Percentiles rank a stretch among this genome's conserved stretches.
These are phyloP conservation scores for Colletotrichum graminicola DNA, from an alignment of 2,329 filamentous ascomycete species.

Conservation along the genomic window DNA sequence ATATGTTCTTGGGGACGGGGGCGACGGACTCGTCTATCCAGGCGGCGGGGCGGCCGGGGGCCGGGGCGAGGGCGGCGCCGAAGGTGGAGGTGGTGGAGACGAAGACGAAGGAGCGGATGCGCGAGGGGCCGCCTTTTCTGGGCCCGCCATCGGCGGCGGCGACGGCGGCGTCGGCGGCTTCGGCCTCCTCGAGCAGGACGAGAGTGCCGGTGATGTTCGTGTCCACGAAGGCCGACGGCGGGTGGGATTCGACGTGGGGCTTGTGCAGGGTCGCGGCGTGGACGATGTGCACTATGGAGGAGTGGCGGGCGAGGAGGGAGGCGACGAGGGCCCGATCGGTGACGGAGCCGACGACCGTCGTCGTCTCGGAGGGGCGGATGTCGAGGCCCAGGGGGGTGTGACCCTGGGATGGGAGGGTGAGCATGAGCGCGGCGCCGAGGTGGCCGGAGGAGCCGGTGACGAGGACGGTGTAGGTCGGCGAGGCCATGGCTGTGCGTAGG, in stretches of 20 bases:
- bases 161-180: constrained; percentile 40
- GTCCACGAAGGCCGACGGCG: constrained; percentile 58
- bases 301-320: constrained; percentile 48
- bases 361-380: constrained; percentile 54
- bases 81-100: constrained; percentile 62
- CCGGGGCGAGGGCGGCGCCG: constrained; percentile 55
- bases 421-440: constrained; percentile 60
- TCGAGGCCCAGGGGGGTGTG: constrained; percentile 59
- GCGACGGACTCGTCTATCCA: constrained; percentile 59
- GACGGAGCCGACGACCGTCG: constrained; percentile 54
- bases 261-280: constrained; percentile 63
- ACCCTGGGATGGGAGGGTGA: constrained; percentile 54
- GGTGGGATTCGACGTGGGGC: constrained; percentile 59
- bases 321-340: constrained; percentile 52
- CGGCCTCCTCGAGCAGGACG: constrained; percentile 56
- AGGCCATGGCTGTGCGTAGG: constrained; percentile 6
- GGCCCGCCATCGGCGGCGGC: neutral
- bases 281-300: constrained; percentile 55
- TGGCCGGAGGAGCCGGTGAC: constrained; percentile 62
- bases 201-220: constrained; percentile 60
- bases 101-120: constrained; percentile 57
- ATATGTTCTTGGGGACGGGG: constrained; percentile 61
- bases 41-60: constrained; percentile 52
- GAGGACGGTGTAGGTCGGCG: constrained; percentile 49
- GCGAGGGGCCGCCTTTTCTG: neutral